Base-by-base conservation (phyloP, 306 rosid species). In the Quillaja saponaria region DNA sequence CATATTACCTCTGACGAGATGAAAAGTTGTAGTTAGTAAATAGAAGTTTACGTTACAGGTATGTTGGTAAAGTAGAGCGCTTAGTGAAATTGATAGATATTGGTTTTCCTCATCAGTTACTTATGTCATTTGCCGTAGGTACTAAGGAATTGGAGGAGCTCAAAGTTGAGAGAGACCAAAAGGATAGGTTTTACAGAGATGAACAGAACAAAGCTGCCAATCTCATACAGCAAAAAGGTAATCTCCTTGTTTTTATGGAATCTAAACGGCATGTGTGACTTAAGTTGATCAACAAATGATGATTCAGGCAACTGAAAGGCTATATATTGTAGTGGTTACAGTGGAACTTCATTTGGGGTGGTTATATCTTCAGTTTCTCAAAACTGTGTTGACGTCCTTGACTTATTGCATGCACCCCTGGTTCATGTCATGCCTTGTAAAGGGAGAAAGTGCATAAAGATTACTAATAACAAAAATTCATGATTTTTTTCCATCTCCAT, bases 201-300 rank as follows among this genome's bases (percentile, higher is more conserved):
- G 95, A 84, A 65, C 84, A 62, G 65, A 45, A 57, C 63, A 82
- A 82, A 77, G 67, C 55, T 48, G 65, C 86, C 58, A 67, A 65
- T 74, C 80, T 86, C 59, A 64, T 82, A 25, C 77, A 77, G 63
- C 85, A 83, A 79, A 92, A 81, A 71, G 96, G 98, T 88, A 54
- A 58, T 55, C 49, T 11, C 56, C 54, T 61, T 11, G 40, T 40
- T 63, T n/a, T 34, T 20, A 20, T 28, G 17, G 53, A 53, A 31
- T n/a, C 4, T 66, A 41, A 31, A 13, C n/a, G n/a, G n/a, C n/a
- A n/a, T 54, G 41, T 45, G 45, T 69, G 66, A 63, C 17, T 68
- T 69, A 25, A 34, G 55, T 31, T 37, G 33, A 20, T 17, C n/a
- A n/a, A n/a, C n/a, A 21, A 55, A 58, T 16, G 45, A 40, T 18